Base-by-base conservation (phyloP, 2,329 filamentous ascomycete genomes). In the Geoglossum cookeanum region DNA sequence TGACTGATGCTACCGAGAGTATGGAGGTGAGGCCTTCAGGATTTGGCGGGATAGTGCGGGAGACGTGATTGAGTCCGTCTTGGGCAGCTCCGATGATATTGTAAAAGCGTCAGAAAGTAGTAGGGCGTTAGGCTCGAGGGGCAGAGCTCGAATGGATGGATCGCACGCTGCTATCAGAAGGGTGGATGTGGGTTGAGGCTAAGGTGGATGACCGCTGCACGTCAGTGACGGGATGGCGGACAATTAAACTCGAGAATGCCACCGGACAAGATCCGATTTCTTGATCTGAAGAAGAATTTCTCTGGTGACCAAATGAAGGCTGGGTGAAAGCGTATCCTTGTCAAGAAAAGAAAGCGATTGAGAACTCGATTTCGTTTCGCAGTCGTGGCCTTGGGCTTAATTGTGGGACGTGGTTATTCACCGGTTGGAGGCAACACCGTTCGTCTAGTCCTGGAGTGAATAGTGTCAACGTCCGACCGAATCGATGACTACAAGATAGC, bases 51-150 rank as follows among this genome's bases (percentile, higher is more conserved):
- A 70, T 64, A 64, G 65, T 60, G 65, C 63, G 60, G 67, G 64
- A 62, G 65, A 65, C 65, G 66, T 67, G 68, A 69, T 70, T 66
- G 71, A 70, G 72, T 74, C 75, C 75, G 78, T 79, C 68, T 69
- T 79, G 77, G 76, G 75, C 70, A 70, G 69, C 9, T 57, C 44
- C 17, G 17, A 32, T 3, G 44, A 47, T 8, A 11, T 39, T 35
- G 17, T n/a, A 30, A 45, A 29, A 30, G 29, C 45, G 32, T 29
- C n/a, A 22, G 22, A n/a, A 30, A 30, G 33, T 22, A 37, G 54
- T 42, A 44, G 30, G 22, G 30, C 29, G 53, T 39, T 5, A 45
- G n/a, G 54, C 27, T 45, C 17, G n/a, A 55, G 29, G 54, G 44
- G 8, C 9, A 29, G 11, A 45, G 8, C 29, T 39, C 32, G 53